Conservation (phyloP, 495 filamentous ascomycete species). For the Sordaria brevicollis region DNA sequence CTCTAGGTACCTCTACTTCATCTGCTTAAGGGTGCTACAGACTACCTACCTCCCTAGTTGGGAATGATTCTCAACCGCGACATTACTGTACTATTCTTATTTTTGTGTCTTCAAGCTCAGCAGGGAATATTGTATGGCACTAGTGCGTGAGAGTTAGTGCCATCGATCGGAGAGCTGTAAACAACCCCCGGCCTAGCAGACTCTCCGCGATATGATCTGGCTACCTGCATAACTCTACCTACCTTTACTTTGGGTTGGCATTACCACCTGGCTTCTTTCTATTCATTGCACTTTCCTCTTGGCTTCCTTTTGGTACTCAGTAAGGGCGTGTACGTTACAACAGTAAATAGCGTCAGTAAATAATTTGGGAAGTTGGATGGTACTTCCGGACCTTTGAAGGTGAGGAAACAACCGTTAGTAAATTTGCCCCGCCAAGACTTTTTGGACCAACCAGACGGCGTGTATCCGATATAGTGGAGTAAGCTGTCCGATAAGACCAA, state of each 20-base stretch:
- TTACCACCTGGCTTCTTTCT: neutral
- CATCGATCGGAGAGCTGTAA: neutral
- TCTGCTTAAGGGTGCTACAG: neutral
- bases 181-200: neutral
- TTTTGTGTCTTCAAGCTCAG: neutral
- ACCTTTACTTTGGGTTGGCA: neutral
- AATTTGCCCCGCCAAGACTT: no score
- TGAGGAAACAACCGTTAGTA: no score
- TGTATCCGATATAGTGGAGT: no score
- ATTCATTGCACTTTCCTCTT: neutral
- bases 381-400: no score
- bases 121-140: neutral
- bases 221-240: neutral
- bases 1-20: no score
- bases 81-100: no score
- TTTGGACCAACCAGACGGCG: no score
- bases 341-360: no score
- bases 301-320: no score
- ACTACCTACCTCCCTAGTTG: neutral
- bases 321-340: no score
- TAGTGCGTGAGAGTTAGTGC: neutral
- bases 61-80: neutral
- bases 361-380: no score
- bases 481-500: no score
- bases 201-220: neutral